phyloP scores from a whole-genome alignment of 2,329 filamentous ascomycete species.

The Epichloe baconii region DNA sequence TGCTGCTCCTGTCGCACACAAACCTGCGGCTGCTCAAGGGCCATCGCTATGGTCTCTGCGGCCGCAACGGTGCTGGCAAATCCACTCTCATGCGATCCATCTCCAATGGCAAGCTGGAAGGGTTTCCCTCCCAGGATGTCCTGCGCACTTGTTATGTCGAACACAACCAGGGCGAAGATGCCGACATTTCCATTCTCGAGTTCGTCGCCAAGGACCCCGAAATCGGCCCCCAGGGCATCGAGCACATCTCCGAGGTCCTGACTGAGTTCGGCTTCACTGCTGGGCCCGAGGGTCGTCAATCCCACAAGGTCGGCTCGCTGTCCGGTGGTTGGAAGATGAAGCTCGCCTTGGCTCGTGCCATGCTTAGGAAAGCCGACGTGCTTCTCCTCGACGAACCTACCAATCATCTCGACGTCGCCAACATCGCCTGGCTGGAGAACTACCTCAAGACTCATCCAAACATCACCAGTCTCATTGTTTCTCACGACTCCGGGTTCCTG shows the following conservation, averaged over 20 bases:
- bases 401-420: constrained; percentile 93
- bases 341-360: constrained; percentile 85
- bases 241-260: constrained; percentile 73
- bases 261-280: constrained; percentile 87
- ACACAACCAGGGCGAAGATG: constrained; percentile 97
- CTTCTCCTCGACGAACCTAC: constrained; percentile 95
- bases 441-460: constrained; percentile 94
- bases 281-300: constrained; percentile 78
- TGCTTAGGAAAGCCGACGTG: constrained; percentile 95
- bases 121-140: constrained; percentile 84
- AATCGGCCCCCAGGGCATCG: constrained; percentile 62
- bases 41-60: constrained; percentile 92
- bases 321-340: constrained; percentile 99
- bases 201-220: constrained; percentile 84
- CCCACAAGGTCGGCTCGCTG: constrained; percentile 80
- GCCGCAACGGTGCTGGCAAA: constrained; percentile 94
- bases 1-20: constrained; percentile 91
- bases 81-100: constrained; percentile 99
- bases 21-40: constrained; percentile 91
- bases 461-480: constrained; percentile 94
- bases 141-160: constrained; percentile 96
- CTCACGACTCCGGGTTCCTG: constrained; percentile 94
- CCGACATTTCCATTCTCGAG: constrained; percentile 88
- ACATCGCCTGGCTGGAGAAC: constrained; percentile 89
- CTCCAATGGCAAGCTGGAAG: constrained; percentile 88